Evolutionary conservation across 2,329 filamentous ascomycete genomes (phyloP).

Genomic region (Fusarium xyrophilum): DNA sequence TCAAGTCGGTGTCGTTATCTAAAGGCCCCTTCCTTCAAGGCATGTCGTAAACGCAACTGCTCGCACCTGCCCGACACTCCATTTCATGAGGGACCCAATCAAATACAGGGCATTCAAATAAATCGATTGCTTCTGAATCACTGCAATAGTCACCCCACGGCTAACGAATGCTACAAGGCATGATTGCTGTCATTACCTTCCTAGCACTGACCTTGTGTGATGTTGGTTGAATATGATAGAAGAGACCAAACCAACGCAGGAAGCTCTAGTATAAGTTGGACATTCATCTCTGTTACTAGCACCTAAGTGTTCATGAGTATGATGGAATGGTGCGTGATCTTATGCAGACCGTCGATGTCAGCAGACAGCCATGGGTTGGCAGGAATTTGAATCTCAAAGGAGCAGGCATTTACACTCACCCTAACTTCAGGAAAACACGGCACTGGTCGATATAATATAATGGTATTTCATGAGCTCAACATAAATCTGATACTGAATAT

Average conservation of each 20-base stretch:
- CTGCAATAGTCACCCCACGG: too few relatives aligned
- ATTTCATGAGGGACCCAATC: background rate
- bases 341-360: background rate
- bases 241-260: background rate
- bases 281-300: background rate
- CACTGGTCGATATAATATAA: background rate
- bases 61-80: conserved; percentile 2
- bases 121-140: background rate
- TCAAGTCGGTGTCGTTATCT: background rate
- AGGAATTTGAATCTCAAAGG: background rate
- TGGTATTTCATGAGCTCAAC: conserved; percentile 11
- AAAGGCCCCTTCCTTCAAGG: background rate
- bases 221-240: background rate
- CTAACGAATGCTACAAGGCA: too few relatives aligned
- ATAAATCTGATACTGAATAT: conserved; percentile 9
- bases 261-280: background rate
- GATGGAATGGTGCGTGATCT: background rate
- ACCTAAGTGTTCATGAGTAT: too few relatives aligned
- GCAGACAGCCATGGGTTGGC: background rate
- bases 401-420: background rate
- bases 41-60: background rate
- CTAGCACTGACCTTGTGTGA: background rate
- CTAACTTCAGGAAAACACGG: background rate
- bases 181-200: background rate
- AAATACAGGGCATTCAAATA: too few relatives aligned